Base-by-base conservation (phyloP, 129 eudicot genomes). In the Dittrichia graveolens region DNA sequence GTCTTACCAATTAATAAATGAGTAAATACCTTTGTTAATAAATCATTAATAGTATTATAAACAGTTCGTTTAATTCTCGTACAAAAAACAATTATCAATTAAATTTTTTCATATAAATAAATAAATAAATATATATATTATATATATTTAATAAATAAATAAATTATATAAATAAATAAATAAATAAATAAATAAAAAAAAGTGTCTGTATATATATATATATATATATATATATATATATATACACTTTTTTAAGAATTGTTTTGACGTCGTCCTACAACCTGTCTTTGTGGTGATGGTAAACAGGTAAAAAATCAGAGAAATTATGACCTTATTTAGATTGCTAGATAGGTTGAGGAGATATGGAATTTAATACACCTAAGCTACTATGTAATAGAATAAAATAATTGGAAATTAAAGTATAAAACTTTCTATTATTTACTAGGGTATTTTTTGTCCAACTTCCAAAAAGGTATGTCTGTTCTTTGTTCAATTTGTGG, bases 401-500 rank as follows among this genome's bases (percentile, higher is more conserved):
- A 48, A 6, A 56, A 35, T 6, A 47, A 71, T 59, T 58, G 48
- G 48, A 61, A 40, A 7, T 45, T 14, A 34, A 39, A 63, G 34
- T 16, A 35, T 48, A 77, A 58, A 68, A 59, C 55, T 48, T 69
- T 63, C 12, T 68, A 59, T 40, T 43, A 41, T 61, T 64, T 63
- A 71, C 77, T 58, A 78, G 61, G 77, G 73, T 24, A 24, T 14
- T 38, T 47, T 71, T 78, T 78, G 72, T 78, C 73, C 77, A 71
- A 55, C 66, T 78, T 71, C 77, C 67, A 49, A 78, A 24, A 78
- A 71, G 82, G 88, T 67, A 80, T 80, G 74, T 83, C 65, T 80
- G 84, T 83, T 80, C 81, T 67, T 78, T 78, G 83, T 77, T 82
- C 80, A 24, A 24, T 75, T 83, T 83, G 76, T 80, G 76, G 69